Conservation (phyloP, 1,284 basidiomycete genomes). For the Phylloporus sp. region DNA sequence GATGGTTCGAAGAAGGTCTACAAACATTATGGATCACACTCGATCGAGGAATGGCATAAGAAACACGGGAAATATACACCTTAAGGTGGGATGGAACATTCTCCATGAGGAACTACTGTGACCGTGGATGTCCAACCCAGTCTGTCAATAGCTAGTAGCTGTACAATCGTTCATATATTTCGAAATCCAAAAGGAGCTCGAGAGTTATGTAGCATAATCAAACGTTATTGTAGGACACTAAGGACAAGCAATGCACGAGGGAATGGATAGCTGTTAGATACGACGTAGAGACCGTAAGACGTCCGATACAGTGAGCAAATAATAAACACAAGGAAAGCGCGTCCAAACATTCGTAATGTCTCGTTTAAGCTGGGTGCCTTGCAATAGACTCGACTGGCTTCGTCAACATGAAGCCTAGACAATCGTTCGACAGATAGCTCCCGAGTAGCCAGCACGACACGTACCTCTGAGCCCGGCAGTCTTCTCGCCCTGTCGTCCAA, state of each 20-base stretch:
- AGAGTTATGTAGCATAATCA: neutral
- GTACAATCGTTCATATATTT: no score
- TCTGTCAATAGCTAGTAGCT: no score
- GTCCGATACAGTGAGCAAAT: slow-evolving; percentile 4
- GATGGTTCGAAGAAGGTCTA: slow-evolving; percentile 55
- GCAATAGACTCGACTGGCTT: slow-evolving; percentile 64
- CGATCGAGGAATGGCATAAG: slow-evolving; percentile 63
- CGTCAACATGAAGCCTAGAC: slow-evolving; percentile 48
- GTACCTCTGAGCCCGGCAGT: slow-evolving; percentile 61
- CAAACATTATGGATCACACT: slow-evolving; percentile 44
- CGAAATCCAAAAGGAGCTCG: no score
- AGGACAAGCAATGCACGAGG: slow-evolving; percentile 15
- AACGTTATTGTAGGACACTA: neutral
- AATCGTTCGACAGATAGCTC: neutral
- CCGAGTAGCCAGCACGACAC: neutral
- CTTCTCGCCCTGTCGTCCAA: slow-evolving; percentile 78
- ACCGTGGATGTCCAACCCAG: no score
- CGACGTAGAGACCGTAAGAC: slow-evolving; percentile 8
- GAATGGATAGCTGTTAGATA: slow-evolving; percentile 15
- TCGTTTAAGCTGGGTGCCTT: slow-evolving; percentile 13
- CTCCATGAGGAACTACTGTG: no score
- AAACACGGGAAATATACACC: slow-evolving; percentile 46
- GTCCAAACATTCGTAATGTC: neutral
- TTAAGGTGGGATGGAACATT: slow-evolving; percentile 6
- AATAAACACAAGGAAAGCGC: slow-evolving; percentile 6